phyloP scores from a whole-genome alignment of 228 moss, liverwort and hornwort genomes.

The Sphagnum fallax region DNA sequence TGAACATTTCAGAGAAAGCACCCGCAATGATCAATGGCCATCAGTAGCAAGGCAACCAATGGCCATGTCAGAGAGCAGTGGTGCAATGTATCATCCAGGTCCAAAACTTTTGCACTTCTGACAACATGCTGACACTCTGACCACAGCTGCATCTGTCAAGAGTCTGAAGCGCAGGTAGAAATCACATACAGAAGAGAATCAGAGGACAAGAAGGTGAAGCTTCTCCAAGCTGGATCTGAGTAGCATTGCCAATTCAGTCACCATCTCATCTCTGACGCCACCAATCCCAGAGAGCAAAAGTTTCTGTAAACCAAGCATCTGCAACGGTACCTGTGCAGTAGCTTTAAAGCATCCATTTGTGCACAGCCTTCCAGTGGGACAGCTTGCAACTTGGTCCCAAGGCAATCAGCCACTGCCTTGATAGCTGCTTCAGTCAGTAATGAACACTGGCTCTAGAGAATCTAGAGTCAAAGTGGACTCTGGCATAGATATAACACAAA shows the following conservation, averaged over 20 bases:
- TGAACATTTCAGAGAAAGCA: constrained; percentile 25
- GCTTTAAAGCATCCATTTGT: constrained; percentile 26
- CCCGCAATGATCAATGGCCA: constrained; percentile 19
- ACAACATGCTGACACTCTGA: constrained; percentile 35
- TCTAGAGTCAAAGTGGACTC: too few relatives aligned
- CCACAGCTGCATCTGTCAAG: constrained; percentile 38
- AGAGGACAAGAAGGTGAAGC: constrained; percentile 8
- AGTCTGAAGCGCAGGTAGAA: neutral
- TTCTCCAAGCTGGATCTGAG: constrained; percentile 25
- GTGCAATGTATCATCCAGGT: constrained; percentile 19
- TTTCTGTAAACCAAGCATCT: constrained; percentile 30
- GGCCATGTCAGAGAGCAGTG: constrained; percentile 25
- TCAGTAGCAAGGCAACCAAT: constrained; percentile 24
- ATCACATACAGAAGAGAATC: too few relatives aligned
- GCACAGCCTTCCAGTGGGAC: constrained; percentile 21
- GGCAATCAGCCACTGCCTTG: constrained; percentile 12
- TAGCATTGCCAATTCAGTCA: constrained; percentile 24
- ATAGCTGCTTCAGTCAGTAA: constrained; percentile 24
- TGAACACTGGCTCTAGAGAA: constrained; percentile 14
- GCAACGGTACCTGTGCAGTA: constrained; percentile 25
- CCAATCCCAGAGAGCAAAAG: constrained; percentile 27
- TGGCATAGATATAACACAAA: too few relatives aligned
- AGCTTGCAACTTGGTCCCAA: constrained; percentile 23
- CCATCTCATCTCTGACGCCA: constrained; percentile 29
- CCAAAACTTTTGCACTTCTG: constrained; percentile 21